Evolutionary conservation across 139 green algal genomes (phyloP), one percentile per base, ranked within the genome.

Genomic region (Choricystis sp.): DNA sequence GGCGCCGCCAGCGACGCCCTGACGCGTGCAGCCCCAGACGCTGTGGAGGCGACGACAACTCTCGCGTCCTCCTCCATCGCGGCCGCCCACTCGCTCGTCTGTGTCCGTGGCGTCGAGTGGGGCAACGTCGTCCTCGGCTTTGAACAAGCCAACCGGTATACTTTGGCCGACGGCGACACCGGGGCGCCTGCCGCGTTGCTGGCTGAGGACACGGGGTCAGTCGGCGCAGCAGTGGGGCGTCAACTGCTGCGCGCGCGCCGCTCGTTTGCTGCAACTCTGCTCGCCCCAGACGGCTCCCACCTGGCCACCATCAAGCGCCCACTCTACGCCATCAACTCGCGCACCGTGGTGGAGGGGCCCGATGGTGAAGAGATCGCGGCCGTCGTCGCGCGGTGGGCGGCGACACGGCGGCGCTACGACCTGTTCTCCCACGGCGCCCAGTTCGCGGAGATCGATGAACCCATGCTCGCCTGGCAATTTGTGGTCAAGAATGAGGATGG

Each of bases 401-500:
- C 83, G 26, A 83, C 72, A 76, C 58, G 64, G 49, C 73, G 87
- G 23, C 86, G 85, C 58, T 94, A 94, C 64, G 83, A 92, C 68
- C 66, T 94, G 24, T 94, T 87, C 76, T 9, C 40, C 40, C 40
- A 52, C 40, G 9, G 40, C 40, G 40, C 65, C 25, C 85, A 93
- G 71, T 89, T 90, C 77, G 79, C 82, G 14, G 57, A 62, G 29
- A 81, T 91, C 56, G 68, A 81, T 19, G 82, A 80, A 23, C 77
- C 63, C 62, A 83, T 95, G 24, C 74, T 94, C 49, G 86, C 86
- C 3, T 95, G 86, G 86, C 85, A 95, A 62, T 95, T 95, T 73
- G 72, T 85, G 68, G 72, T 95, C 31, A 87, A 82, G 57, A 79
- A 94, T 49, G 64, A 71, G 23, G 5, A 63, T 14, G 83, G 85